These are phyloP conservation scores for Antitrichia curtipendula DNA, from an alignment of 225 moss, liverwort and hornwort genomes.

Conservation along the genomic window DNA sequence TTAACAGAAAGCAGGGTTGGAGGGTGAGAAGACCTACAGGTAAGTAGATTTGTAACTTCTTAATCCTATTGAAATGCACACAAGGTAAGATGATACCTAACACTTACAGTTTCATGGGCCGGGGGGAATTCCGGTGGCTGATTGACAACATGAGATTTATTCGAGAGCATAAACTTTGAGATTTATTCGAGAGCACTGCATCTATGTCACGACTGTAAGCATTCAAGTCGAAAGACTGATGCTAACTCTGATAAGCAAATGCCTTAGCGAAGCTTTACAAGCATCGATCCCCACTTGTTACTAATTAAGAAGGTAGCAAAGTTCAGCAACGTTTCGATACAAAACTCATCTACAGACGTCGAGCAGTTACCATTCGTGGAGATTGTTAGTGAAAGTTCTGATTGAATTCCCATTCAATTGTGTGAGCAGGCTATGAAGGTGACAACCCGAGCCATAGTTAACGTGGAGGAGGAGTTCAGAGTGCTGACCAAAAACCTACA, in stretches of 20 bases:
- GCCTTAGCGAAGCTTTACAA: neutral
- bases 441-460: conserved; percentile 66
- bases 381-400: neutral
- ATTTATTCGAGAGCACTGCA: neutral
- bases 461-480: conserved; percentile 73
- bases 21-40: neutral
- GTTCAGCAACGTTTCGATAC: neutral
- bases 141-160: neutral
- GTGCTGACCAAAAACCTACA: conserved; percentile 71
- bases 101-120: neutral
- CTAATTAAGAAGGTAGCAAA: neutral
- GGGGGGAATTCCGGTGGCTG: neutral
- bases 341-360: neutral
- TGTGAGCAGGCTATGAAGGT: conserved; percentile 75
- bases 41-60: neutral
- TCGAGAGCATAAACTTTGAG: neutral
- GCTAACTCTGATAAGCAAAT: neutral
- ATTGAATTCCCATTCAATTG: neutral
- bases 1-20: neutral
- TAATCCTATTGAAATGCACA: neutral
- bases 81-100: neutral
- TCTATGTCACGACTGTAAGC: neutral
- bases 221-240: neutral
- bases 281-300: neutral
- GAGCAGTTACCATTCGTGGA: neutral